phyloP scores from a whole-genome alignment of 768 basidiomycete species.

The Lactarius pseudohatsudake region DNA sequence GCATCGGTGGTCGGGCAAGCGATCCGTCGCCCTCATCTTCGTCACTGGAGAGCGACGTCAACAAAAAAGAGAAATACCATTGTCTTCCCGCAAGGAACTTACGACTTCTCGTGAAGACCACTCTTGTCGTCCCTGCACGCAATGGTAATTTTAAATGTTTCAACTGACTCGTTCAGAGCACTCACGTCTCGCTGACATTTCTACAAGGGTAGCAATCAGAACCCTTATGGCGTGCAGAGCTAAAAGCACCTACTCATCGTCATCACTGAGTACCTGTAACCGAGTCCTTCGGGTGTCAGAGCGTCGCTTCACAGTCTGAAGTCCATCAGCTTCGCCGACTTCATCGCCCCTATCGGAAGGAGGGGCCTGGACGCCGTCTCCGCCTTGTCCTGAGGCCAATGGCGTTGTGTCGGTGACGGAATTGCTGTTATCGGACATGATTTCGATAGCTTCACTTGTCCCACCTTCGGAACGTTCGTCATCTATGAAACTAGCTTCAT shows the following conservation, averaged over 20 bases:
- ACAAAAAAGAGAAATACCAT: background rate
- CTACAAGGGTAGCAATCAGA: conserved; percentile 1
- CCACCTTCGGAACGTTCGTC: conserved; percentile 37
- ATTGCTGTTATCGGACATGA: conserved; percentile 16
- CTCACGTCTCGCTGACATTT: conserved; percentile 9
- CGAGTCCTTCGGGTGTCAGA: conserved; percentile 4
- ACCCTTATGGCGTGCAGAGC: background rate
- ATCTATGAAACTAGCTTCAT: conserved; percentile 59
- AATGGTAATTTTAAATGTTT: background rate
- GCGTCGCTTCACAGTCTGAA: background rate
- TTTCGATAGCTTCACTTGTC: conserved; percentile 14
- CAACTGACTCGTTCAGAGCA: background rate
- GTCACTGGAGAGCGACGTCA: background rate
- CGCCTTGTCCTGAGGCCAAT: background rate
- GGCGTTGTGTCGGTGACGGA: background rate
- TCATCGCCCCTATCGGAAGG: background rate
- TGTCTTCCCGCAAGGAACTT: background rate
- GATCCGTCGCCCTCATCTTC: conserved; percentile 9
- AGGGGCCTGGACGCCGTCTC: background rate
- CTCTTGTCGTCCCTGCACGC: background rate
- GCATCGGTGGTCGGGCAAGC: conserved; percentile 14
- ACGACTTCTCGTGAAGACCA: conserved; percentile 9
- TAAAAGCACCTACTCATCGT: conserved; percentile 4
- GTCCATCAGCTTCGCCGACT: background rate
- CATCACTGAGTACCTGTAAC: conserved; percentile 16